phyloP scores from a whole-genome alignment of 2,329 filamentous ascomycete genomes.

The Dothiorella sarmentorum region DNA sequence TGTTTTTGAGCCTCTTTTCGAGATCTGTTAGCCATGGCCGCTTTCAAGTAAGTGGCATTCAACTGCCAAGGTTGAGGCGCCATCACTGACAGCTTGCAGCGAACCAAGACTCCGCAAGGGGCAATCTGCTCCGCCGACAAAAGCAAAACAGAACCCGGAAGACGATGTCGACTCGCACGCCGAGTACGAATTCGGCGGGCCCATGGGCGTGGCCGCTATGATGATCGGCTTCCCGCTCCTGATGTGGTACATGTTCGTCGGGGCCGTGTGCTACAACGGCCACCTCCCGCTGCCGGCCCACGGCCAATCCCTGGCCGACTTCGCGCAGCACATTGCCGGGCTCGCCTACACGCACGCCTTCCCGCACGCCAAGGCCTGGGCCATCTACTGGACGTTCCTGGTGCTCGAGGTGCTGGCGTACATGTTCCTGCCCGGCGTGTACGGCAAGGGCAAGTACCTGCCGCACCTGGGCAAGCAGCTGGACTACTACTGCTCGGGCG shows the following conservation, averaged over 20 bases:
- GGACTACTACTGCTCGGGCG: slow-evolving; percentile 89
- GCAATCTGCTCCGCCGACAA: neutral
- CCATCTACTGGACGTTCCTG: slow-evolving; percentile 92
- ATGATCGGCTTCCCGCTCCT: slow-evolving; percentile 91
- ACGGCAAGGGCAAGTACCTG: slow-evolving; percentile 82
- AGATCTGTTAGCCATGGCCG: neutral
- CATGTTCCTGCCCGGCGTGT: slow-evolving; percentile 80
- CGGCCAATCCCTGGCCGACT: slow-evolving; percentile 68
- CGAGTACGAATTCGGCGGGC: slow-evolving; percentile 80
- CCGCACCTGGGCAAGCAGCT: slow-evolving; percentile 82
- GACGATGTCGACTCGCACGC: neutral
- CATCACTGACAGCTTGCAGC: neutral
- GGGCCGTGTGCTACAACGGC: slow-evolving; percentile 86
- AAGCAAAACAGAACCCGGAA: neutral
- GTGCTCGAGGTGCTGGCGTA: slow-evolving; percentile 81
- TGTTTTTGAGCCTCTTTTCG: neutral
- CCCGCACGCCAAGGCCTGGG: slow-evolving; percentile 78
- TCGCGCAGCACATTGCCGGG: slow-evolving; percentile 64
- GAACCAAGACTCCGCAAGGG: neutral
- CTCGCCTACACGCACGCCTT: slow-evolving; percentile 81
- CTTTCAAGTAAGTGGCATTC: neutral
- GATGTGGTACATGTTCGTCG: slow-evolving; percentile 99
- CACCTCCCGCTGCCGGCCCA: slow-evolving; percentile 66
- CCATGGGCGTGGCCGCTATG: slow-evolving; percentile 72
- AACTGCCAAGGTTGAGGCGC: too few species aligned